Base-by-base conservation (phyloP, 2,329 filamentous ascomycete genomes). In the Fusarium decemcellulare region DNA sequence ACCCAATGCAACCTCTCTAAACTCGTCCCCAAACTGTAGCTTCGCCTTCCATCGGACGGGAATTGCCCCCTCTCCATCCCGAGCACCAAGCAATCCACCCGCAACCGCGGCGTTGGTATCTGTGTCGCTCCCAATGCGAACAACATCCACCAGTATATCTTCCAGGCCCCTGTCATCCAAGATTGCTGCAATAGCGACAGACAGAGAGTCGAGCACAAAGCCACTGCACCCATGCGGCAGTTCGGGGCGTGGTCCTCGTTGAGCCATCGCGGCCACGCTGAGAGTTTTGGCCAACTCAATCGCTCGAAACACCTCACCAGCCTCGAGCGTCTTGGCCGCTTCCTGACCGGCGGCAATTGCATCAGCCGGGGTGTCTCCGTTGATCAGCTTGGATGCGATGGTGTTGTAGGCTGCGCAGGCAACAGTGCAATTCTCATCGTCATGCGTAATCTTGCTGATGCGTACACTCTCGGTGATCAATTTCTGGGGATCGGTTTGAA, bases 61-160 rank as follows among this genome's bases (percentile, higher is more conserved):
- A n/a, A 86, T 80, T 6, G 75, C 79, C 2, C 77, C 73, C 4
- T 78, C 72, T 4, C 84, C 84, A 50, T 85, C 82, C 29, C 82
- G 73, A 2, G 83, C 84, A 0, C 84, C 84, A 3, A 86, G 60
- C 4, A 85, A 65, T 0, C 83, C 83, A 1, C 84, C 83, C 0
- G 83, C 82, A 43, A 85, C 79, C 0, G 83, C 83, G 0, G 69
- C 83, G 57, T 85, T 85, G 0, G 83, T 85, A 63, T 86, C 84
- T 1, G 82, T 82, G 59, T 86, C 83, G 15, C 69, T 72, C 2
- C 84, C 83, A 34, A 85, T 74, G 5, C 81, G 70, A 8, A 85
- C 81, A 18, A 85, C 79, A 67, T 85, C 82, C 0, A 85, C 78
- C 5, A 86, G 59, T 10, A 84, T 70, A n/a, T 85, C 81, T 48